These are phyloP conservation scores for Glycine soja DNA, from an alignment of 306 rosid genomes.

Conservation along the genomic window DNA sequence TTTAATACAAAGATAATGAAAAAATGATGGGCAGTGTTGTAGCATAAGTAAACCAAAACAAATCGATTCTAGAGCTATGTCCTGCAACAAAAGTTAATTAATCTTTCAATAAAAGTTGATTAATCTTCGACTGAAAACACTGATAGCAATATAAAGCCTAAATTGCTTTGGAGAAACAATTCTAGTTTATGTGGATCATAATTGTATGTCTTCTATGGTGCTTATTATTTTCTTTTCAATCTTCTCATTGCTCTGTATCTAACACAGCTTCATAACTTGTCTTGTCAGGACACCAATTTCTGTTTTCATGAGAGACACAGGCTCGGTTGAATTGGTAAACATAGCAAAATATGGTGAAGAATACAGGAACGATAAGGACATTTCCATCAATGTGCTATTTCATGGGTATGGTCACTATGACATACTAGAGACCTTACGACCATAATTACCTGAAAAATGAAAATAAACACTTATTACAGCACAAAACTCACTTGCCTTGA, in stretches of 20 bases:
- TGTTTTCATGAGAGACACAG: slow-evolving; percentile 79
- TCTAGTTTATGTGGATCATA: background rate
- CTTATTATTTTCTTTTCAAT: background rate
- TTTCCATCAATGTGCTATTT: slow-evolving; percentile 80
- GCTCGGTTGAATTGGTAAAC: slow-evolving; percentile 65
- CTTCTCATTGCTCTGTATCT: slow-evolving; percentile 16
- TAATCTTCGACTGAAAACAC: background rate
- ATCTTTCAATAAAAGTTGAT: background rate
- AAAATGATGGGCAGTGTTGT: background rate
- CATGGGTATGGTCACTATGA: slow-evolving; percentile 98
- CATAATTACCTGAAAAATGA: slow-evolving; percentile 35
- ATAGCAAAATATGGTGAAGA: slow-evolving; percentile 91
- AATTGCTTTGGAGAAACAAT: background rate
- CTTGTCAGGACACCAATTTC: slow-evolving; percentile 73
- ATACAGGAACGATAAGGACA: slow-evolving; percentile 61
- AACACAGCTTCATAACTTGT: slow-evolving; percentile 22
- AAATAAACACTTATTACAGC: slow-evolving; percentile 49
- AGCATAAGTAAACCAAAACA: background rate
- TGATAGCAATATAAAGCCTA: background rate
- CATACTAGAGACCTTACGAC: slow-evolving; percentile 64
- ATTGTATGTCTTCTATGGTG: background rate
- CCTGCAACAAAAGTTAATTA: background rate
- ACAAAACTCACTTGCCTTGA: slow-evolving; percentile 25
- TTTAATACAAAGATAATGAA: background rate
- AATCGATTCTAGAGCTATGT: background rate